Evolutionary conservation across 1,284 basidiomycete species (phyloP).

Genomic region (Austroboletus novae-zelandiae): DNA sequence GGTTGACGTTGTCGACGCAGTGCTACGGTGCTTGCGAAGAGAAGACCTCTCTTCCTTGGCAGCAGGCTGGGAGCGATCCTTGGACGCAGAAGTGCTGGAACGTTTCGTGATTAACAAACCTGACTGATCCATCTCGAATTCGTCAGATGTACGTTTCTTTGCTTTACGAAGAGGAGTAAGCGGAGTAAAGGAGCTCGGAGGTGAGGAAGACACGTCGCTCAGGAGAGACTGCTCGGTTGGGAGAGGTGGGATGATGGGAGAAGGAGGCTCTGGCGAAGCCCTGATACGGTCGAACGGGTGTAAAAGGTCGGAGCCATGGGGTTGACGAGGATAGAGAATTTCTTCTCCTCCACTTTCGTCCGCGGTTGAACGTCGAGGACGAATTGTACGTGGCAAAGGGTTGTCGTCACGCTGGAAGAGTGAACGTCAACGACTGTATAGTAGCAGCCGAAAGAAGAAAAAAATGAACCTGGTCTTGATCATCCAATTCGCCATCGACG

Average conservation of each 20-base stretch:
- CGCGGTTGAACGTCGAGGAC: slow-evolving; percentile 59
- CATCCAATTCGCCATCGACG: slow-evolving; percentile 72
- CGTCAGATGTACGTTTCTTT: slow-evolving; percentile 76
- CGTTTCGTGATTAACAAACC: slow-evolving; percentile 58
- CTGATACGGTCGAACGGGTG: slow-evolving; percentile 36
- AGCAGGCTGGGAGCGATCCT: slow-evolving; percentile 26
- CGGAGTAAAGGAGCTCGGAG: slow-evolving; percentile 62
- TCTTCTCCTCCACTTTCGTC: slow-evolving; percentile 83
- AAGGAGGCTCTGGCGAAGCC: slow-evolving; percentile 29
- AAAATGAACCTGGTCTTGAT: slow-evolving; percentile 55
- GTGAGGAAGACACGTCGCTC: slow-evolving; percentile 38
- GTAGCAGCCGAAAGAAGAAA: slow-evolving; percentile 4
- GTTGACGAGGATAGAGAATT: slow-evolving; percentile 74
- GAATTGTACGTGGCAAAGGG: slow-evolving; percentile 46
- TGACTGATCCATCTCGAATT: slow-evolving; percentile 74
- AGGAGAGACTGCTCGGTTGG: slow-evolving; percentile 25
- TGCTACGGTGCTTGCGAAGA: slow-evolving; percentile 69
- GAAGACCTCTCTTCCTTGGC: slow-evolving; percentile 48
- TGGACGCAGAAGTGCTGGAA: slow-evolving; percentile 27
- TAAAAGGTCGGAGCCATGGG: slow-evolving; percentile 34
- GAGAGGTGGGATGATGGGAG: slow-evolving; percentile 28
- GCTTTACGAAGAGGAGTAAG: slow-evolving; percentile 51
- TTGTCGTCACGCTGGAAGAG: slow-evolving; percentile 39
- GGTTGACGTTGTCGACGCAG: slow-evolving; percentile 51
- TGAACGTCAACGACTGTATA: slow-evolving; percentile 6